Percentiles rank a stretch among this genome's conserved stretches.
These are phyloP conservation scores for Xylaria polymorpha DNA, from an alignment of 2,329 filamentous ascomycete species.

Conservation along the genomic window DNA sequence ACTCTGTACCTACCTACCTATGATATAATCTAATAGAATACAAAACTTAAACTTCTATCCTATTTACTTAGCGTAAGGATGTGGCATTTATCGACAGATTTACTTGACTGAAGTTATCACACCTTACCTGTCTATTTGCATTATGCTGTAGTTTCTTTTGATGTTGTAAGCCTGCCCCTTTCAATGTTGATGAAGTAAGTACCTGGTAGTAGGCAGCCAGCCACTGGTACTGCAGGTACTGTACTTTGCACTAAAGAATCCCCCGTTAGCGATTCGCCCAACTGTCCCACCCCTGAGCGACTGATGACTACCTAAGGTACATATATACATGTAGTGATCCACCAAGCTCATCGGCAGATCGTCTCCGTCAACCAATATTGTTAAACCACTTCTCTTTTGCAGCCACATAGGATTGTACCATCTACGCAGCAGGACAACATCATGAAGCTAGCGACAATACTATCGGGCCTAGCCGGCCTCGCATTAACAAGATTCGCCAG, in stretches of 20 bases:
- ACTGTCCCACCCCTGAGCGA: background rate
- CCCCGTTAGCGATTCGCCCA: constrained; percentile 2
- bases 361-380: background rate
- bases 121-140: background rate
- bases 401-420: background rate
- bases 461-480: constrained; percentile 58
- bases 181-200: too few relatives aligned
- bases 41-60: background rate
- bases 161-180: background rate
- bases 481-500: constrained; percentile 52
- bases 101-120: background rate
- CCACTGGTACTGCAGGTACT: background rate
- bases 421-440: constrained; percentile 49
- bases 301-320: constrained; percentile 4
- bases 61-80: background rate
- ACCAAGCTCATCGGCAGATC: background rate
- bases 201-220: too few relatives aligned
- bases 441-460: constrained; percentile 58
- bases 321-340: background rate
- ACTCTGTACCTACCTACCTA: constrained; percentile 4
- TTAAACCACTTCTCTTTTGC: constrained; percentile 16
- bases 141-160: background rate
- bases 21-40: constrained; percentile 21
- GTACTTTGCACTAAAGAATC: background rate
- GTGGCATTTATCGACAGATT: background rate